phyloP scores from a whole-genome alignment of 1,139 yeast species.

The Spencermartinsiella ligniputridi region DNA sequence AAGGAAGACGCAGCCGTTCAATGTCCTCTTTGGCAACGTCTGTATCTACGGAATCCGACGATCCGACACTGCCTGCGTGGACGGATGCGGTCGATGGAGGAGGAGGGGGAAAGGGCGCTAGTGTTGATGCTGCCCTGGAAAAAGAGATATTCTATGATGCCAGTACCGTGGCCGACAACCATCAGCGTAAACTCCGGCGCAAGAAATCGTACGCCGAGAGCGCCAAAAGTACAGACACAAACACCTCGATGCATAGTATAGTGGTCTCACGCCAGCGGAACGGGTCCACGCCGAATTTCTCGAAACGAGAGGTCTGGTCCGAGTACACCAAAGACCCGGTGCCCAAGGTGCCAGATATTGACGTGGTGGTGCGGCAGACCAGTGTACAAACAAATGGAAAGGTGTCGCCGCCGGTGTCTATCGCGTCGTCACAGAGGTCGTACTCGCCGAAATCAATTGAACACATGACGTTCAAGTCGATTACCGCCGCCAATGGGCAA shows the following conservation, averaged over 20 bases:
- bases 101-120: not conserved
- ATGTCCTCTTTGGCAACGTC: conserved; percentile 1
- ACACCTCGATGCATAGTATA: not conserved
- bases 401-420: not conserved
- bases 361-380: too few species aligned
- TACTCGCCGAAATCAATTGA: not conserved
- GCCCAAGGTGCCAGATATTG: not conserved
- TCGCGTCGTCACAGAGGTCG: not conserved
- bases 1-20: conserved; percentile 1
- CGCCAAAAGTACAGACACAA: not conserved
- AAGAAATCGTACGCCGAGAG: not conserved
- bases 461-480: too few species aligned
- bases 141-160: not conserved
- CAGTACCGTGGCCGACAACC: not conserved
- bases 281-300: not conserved
- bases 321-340: not conserved
- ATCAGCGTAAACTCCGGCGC: not conserved
- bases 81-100: not conserved
- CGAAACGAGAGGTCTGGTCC: not conserved
- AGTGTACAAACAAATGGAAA: too few species aligned
- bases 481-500: not conserved
- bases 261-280: not conserved
- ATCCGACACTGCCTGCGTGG: not conserved
- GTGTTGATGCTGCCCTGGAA: not conserved
- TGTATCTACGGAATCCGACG: conserved; percentile 1